Base-by-base conservation (phyloP, 495 filamentous ascomycete species). In the Daldinia vernicosa region DNA sequence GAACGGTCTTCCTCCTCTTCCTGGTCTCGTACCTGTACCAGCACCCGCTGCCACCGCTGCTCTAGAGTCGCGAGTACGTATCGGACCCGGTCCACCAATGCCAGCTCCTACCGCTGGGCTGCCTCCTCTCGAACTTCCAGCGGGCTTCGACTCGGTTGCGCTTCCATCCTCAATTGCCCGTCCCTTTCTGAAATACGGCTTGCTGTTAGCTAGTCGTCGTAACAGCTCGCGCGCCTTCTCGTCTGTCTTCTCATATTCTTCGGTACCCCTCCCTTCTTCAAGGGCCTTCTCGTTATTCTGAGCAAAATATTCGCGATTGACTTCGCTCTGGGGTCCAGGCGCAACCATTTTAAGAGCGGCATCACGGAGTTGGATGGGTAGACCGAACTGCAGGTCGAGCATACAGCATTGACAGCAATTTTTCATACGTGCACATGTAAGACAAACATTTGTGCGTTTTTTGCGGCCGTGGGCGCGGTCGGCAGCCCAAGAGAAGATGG, bases 341-440 rank as follows among this genome's bases (percentile, higher is more conserved):
- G 94, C 93, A 19, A 98, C 91, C 87, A 99, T 95, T 84, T 98
- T 97, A 56, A 99, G 86, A 1, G 95, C 95, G n/a, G 95, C 95
- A 84, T 99, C 95, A 69, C 95, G 89, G 53, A 99, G 90, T 50
- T 91, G 89, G 74, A 98, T 97, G 22, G 96, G 95, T 35, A 99
- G 81, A 58, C 96, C 95, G 79, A 97, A 98, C 19, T 91, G 92
- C 63, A 99, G 83, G 86, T 99, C 95, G 54, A 98, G 89, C 93
- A 98, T 98, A 83, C 95, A 99, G 80, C 92, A 97, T 82, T 99
- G 95, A 79, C 95, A 99, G 83, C 95, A 96, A 84, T 98, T 98
- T 83, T 97, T 96, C 66, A 97, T 85, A 24, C 94, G 92, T 12
- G 93, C 93, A 82, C 94, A 98, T 7, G 94, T 97, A n/a, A 98